Percentiles rank a stretch among this genome's conserved stretches.
phyloP scores from a whole-genome alignment of 768 basidiomycete genomes.

The Boletus barrowsii region DNA sequence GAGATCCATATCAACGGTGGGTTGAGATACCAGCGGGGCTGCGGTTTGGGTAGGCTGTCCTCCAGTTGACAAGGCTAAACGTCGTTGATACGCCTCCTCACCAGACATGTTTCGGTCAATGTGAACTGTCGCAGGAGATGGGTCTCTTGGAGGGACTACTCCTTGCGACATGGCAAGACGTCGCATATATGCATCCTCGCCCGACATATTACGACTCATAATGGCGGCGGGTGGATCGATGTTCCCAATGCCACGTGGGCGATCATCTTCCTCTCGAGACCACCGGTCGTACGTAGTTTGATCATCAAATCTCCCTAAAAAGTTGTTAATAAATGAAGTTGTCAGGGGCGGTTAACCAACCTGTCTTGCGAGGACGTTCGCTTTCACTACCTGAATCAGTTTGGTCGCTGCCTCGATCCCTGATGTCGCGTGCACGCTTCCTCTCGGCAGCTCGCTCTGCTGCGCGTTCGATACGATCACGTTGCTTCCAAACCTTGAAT shows the following conservation, averaged over 20 bases:
- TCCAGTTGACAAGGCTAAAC: conserved; percentile 62
- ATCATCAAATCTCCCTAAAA: conserved; percentile 35
- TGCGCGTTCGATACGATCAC: conserved; percentile 71
- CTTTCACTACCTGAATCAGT: conserved; percentile 70
- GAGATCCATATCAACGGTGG: conserved; percentile 18
- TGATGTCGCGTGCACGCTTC: conserved; percentile 54
- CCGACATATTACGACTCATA: conserved; percentile 52
- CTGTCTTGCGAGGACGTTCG: conserved; percentile 65
- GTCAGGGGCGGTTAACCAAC: conserved; percentile 35
- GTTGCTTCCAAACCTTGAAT: conserved; percentile 77
- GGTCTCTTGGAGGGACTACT: conserved; percentile 13
- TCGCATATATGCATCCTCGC: conserved; percentile 79
- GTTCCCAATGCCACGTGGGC: conserved; percentile 25
- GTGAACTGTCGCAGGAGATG: conserved; percentile 34
- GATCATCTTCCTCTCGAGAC: conserved; percentile 52
- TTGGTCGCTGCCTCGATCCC: conserved; percentile 48
- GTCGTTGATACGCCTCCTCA: conserved; percentile 78
- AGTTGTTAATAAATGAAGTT: conserved; percentile 26
- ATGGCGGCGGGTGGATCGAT: conserved; percentile 31
- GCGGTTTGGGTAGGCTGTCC: conserved; percentile 16
- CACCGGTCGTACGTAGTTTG: conserved; percentile 47
- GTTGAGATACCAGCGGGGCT: conserved; percentile 23
- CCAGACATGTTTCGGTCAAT: conserved; percentile 54
- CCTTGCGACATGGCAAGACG: conserved; percentile 67
- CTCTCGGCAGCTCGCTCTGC: conserved; percentile 56